These are phyloP conservation scores for Dothistroma septosporum DNA, from an alignment of 2,329 filamentous ascomycete species.

Conservation along the genomic window DNA sequence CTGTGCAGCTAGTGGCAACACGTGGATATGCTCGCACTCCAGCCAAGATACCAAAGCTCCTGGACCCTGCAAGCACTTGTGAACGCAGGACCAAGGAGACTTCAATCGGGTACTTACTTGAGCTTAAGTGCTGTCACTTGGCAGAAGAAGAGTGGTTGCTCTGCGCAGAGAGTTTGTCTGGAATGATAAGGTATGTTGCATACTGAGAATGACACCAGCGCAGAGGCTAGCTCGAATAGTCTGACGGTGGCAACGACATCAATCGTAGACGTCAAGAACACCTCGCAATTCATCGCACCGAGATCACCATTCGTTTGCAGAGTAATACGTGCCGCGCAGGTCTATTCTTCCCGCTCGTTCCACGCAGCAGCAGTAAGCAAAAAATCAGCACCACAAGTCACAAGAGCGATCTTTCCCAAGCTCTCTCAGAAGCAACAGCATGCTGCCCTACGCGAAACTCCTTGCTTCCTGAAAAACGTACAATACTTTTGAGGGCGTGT, in stretches of 20 bases:
- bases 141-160: neutral
- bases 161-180: neutral
- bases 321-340: neutral
- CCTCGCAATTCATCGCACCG: neutral
- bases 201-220: too few relatives aligned
- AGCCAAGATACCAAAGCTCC: neutral
- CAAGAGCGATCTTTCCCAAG: neutral
- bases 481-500: neutral
- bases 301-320: neutral
- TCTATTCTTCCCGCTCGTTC: neutral
- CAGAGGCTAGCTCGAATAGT: too few relatives aligned
- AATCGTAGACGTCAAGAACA: neutral
- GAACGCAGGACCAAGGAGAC: neutral
- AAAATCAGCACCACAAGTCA: neutral
- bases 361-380: neutral
- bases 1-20: neutral
- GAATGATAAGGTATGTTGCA: too few relatives aligned
- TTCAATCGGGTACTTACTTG: neutral
- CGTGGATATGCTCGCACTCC: neutral
- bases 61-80: neutral
- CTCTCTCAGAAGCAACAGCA: neutral
- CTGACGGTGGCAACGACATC: too few relatives aligned
- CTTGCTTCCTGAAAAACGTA: neutral
- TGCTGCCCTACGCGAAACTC: neutral
- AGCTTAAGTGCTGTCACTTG: neutral